Evolutionary conservation across 108 stramenopile species (phyloP).

Genomic region (Fragilariopsis cylindrus): DNA sequence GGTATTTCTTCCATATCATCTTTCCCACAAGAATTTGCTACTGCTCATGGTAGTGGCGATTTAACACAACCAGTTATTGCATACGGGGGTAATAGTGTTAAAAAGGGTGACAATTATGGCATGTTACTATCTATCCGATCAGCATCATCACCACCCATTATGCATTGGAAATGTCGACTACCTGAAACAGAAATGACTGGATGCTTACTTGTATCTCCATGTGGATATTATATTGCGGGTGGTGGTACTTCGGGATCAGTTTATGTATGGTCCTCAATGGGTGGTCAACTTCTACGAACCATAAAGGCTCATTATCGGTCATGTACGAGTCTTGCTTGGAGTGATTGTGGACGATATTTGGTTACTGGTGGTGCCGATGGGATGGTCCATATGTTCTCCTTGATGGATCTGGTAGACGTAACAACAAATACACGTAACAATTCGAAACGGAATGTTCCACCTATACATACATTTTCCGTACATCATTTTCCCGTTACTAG

Average conservation of each 20-base stretch:
- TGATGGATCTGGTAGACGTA: conserved; percentile 57
- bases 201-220: conserved; percentile 52
- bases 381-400: conserved; percentile 70
- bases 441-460: conserved; percentile 34
- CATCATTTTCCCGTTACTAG: conserved; percentile 69
- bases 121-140: conserved; percentile 50
- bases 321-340: conserved; percentile 54
- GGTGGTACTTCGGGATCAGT: conserved; percentile 61
- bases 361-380: conserved; percentile 86
- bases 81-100: conserved; percentile 33
- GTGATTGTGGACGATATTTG: conserved; percentile 64
- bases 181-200: conserved; percentile 64
- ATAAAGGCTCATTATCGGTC: conserved; percentile 81
- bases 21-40: conserved; percentile 44
- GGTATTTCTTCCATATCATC: conserved; percentile 43
- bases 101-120: conserved; percentile 48
- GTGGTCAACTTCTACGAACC: conserved; percentile 57
- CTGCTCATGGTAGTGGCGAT: conserved; percentile 8
- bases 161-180: conserved; percentile 72
- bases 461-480: conserved; percentile 65
- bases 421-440: background rate
- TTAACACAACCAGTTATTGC: conserved; percentile 29
- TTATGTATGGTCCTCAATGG: conserved; percentile 62
- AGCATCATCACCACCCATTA: conserved; percentile 40
- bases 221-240: conserved; percentile 67